Conservation (phyloP, 805 yeast species). For the Metschnikowia henanensis region DNA sequence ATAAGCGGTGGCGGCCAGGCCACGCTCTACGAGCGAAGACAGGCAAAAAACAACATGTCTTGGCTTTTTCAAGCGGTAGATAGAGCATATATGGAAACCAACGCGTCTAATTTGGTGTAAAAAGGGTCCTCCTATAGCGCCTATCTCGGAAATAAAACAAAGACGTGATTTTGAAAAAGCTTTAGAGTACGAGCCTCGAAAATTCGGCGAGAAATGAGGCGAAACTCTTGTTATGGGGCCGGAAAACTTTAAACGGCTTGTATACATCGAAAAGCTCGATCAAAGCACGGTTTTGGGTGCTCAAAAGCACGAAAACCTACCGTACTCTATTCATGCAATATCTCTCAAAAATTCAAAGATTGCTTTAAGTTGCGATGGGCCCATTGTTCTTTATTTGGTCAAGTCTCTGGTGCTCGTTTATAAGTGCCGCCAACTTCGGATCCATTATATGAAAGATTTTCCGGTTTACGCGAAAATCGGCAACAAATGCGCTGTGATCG, state of each 20-base stretch:
- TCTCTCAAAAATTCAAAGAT: constrained; percentile 19
- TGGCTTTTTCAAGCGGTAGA: constrained; percentile 24
- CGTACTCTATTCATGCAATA: constrained; percentile 26
- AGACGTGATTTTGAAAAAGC: background rate
- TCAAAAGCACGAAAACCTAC: constrained; percentile 4
- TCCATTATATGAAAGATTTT: constrained; percentile 14
- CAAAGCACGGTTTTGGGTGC: constrained; percentile 3
- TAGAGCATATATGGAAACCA: constrained; percentile 18
- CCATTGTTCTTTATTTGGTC: constrained; percentile 25
- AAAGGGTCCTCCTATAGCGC: constrained; percentile 29
- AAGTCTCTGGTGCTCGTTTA: constrained; percentile 13
- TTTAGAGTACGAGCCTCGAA: background rate
- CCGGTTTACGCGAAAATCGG: constrained; percentile 20
- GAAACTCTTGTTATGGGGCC: constrained; percentile 4
- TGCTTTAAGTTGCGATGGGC: constrained; percentile 26
- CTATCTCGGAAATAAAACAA: background rate
- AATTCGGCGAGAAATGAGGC: constrained; percentile 1
- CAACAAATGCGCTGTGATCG: constrained; percentile 30
- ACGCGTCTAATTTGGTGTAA: constrained; percentile 24
- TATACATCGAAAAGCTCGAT: constrained; percentile 11
- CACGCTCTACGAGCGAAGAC: constrained; percentile 24
- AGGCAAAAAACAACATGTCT: constrained; percentile 19
- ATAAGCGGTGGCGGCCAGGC: constrained; percentile 6
- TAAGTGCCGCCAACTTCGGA: constrained; percentile 20
- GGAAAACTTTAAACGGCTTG: constrained; percentile 16